Percentiles rank a stretch among this genome's conserved stretches.
phyloP scores from a whole-genome alignment of 2,329 filamentous ascomycete species.

The Aspergillus ruber region DNA sequence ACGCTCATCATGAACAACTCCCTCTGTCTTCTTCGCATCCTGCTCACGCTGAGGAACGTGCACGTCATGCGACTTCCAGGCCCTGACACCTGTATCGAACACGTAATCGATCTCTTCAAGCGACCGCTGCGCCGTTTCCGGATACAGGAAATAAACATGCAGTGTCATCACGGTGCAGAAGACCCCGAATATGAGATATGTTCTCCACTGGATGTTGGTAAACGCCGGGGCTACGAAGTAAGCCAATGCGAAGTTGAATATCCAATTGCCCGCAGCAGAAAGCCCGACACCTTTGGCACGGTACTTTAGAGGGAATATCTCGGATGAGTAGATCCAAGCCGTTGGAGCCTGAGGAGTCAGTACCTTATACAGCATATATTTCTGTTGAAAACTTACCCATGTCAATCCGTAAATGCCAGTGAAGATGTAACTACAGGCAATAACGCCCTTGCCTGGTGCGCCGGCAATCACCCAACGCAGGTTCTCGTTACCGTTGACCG shows the following conservation, averaged over 20 bases:
- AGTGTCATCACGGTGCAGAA: slow-evolving; percentile 65
- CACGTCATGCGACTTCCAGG: slow-evolving; percentile 23
- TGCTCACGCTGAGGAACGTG: slow-evolving; percentile 20
- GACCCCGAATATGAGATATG: slow-evolving; percentile 69
- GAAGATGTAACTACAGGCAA: slow-evolving; percentile 57
- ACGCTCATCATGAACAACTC: background rate
- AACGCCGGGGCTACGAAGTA: slow-evolving; percentile 55
- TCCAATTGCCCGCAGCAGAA: slow-evolving; percentile 57
- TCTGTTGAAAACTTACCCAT: slow-evolving; percentile 33
- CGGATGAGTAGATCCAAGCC: slow-evolving; percentile 54
- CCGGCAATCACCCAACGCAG: slow-evolving; percentile 45
- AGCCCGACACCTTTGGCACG: slow-evolving; percentile 60
- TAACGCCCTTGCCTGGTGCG: slow-evolving; percentile 49
- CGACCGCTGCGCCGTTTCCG: slow-evolving; percentile 63
- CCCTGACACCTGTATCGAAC: slow-evolving; percentile 42
- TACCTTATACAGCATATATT: background rate
- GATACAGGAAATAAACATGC: slow-evolving; percentile 61
- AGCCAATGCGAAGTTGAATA: slow-evolving; percentile 51
- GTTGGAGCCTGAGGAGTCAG: slow-evolving; percentile 43
- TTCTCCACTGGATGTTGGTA: slow-evolving; percentile 53
- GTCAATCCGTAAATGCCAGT: slow-evolving; percentile 30
- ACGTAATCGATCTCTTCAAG: slow-evolving; percentile 72
- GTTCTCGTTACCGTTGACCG: slow-evolving; percentile 44
- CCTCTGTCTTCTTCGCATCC: slow-evolving; percentile 10
- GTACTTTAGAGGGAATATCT: slow-evolving; percentile 60